Conservation (phyloP, 768 basidiomycete genomes). For the Russula ochroleuca region DNA sequence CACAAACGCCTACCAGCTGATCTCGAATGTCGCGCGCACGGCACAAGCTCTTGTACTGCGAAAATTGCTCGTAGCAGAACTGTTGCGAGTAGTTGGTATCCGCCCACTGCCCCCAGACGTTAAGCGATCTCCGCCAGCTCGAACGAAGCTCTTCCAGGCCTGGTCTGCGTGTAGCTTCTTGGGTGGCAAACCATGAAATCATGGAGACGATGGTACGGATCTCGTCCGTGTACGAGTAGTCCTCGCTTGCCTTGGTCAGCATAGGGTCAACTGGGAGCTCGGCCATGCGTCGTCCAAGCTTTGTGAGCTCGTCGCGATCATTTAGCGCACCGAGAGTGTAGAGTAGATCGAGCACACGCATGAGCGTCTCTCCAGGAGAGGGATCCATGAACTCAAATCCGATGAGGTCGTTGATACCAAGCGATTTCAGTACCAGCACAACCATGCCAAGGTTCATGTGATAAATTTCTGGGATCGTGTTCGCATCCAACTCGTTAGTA, state of each 20-base stretch:
- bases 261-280: slow-evolving; percentile 99
- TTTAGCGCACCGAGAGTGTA: too few relatives aligned
- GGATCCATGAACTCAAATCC: too few relatives aligned
- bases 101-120: too few relatives aligned
- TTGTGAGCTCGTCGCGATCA: too few relatives aligned
- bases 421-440: slow-evolving; percentile 88
- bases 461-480: slow-evolving; percentile 98
- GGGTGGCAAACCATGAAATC: slow-evolving; percentile 91
- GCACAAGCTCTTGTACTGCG: slow-evolving; percentile 91
- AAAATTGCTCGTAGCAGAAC: slow-evolving; percentile 93
- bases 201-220: slow-evolving; percentile 95
- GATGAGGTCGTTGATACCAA: slow-evolving; percentile 97
- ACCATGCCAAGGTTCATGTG: slow-evolving; percentile 97
- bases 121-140: slow-evolving; percentile 91
- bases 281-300: too few relatives aligned
- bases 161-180: slow-evolving; percentile 97
- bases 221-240: slow-evolving; percentile 93
- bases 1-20: slow-evolving; percentile 91
- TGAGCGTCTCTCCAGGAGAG: too few relatives aligned
- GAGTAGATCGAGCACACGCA: too few relatives aligned
- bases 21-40: slow-evolving; percentile 95
- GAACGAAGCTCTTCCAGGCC: slow-evolving; percentile 94
- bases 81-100: slow-evolving; percentile 96
- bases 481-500: slow-evolving; percentile 90
- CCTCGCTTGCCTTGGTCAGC: slow-evolving; percentile 93